A percentile compares a stretch with the other conserved stretches of the same genome.
These are phyloP conservation scores for Dendrobium chrysotoxum DNA, from an alignment of 106 monocot species.

Conservation along the genomic window DNA sequence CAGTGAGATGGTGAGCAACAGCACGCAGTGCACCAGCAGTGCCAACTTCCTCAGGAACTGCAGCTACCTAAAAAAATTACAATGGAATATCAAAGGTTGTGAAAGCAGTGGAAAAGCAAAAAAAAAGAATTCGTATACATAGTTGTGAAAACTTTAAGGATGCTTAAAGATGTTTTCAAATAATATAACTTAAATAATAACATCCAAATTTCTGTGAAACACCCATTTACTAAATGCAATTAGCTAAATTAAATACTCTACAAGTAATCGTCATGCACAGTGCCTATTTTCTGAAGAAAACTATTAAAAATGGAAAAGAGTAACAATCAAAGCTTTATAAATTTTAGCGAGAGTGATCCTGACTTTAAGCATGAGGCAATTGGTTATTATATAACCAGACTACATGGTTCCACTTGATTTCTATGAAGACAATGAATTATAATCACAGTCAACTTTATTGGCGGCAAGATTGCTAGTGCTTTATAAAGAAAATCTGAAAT, in stretches of 20 bases:
- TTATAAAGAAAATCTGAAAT: conserved; percentile 1
- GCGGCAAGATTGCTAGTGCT: not conserved
- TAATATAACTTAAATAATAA: not conserved
- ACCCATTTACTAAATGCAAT: not conserved
- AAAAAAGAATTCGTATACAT: not conserved
- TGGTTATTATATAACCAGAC: not conserved
- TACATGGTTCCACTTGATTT: not conserved
- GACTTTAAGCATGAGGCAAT: not conserved
- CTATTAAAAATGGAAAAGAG: not conserved
- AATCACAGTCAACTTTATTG: not conserved
- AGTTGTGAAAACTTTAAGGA: too few species aligned
- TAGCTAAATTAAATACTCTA: not conserved
- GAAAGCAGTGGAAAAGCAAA: not conserved
- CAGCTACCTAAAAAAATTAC: conserved; percentile 52
- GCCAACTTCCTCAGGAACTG: conserved; percentile 79
- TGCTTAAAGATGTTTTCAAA: not conserved
- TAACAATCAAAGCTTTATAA: not conserved
- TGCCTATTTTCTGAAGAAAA: not conserved
- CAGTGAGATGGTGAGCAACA: conserved; percentile 55
- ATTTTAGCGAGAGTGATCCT: not conserved
- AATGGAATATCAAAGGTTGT: not conserved
- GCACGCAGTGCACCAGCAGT: conserved; percentile 82
- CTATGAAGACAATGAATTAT: not conserved
- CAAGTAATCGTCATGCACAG: not conserved
- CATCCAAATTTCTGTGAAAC: not conserved